phyloP scores from a whole-genome alignment of 345 rosid species.

The Balakata baccata region DNA sequence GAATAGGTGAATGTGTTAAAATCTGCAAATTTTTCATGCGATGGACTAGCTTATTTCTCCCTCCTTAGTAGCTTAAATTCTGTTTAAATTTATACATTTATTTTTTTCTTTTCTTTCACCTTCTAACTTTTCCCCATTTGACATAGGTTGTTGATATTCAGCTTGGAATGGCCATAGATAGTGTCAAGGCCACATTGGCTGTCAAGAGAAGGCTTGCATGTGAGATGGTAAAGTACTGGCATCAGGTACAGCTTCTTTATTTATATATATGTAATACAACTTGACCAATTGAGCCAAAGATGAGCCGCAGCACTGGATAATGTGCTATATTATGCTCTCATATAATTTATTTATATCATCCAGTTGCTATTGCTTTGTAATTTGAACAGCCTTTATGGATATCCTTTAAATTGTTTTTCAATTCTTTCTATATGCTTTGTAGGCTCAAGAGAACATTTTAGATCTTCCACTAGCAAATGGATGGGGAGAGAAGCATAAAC shows the following conservation, averaged over 20 bases:
- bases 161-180: constrained; percentile 14
- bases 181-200: constrained; percentile 14
- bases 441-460: constrained; percentile 13
- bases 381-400: neutral
- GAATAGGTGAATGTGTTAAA: neutral
- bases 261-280: neutral
- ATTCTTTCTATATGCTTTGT: neutral
- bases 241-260: constrained; percentile 2
- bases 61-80: neutral
- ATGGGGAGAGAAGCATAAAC: constrained; percentile 13
- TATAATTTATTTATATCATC: neutral
- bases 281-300: neutral
- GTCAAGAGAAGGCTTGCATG: constrained; percentile 18
- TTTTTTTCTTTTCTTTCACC: neutral
- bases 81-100: neutral
- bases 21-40: no score
- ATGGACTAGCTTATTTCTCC: neutral
- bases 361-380: neutral
- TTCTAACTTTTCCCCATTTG: neutral
- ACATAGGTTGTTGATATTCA: constrained; percentile 1
- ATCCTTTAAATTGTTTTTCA: neutral
- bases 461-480: constrained; percentile 12
- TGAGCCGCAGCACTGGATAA: neutral
- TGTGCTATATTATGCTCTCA: neutral
- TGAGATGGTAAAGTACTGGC: constrained; percentile 18